Conservation (phyloP, 192 early-diverging fungal species). For the Chytriomyces sp. region DNA sequence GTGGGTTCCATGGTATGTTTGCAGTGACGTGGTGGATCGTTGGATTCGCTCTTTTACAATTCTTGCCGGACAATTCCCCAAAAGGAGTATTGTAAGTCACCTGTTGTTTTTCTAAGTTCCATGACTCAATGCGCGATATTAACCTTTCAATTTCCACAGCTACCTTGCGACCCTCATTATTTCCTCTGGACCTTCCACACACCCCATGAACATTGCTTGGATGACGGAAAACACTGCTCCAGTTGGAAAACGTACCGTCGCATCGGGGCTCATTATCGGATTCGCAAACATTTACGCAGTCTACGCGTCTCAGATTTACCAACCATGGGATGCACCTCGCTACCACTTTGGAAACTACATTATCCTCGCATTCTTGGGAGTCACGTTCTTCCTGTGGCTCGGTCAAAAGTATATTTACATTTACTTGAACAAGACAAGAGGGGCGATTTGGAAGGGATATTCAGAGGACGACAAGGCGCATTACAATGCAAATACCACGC, state of each 20-base stretch:
- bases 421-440: constrained; percentile 53
- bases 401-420: constrained; percentile 51
- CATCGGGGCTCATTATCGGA: constrained; percentile 31
- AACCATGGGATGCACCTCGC: constrained; percentile 50
- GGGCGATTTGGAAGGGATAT: constrained; percentile 54
- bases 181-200: constrained; percentile 24
- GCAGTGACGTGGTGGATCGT: constrained; percentile 29
- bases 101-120: not conserved
- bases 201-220: constrained; percentile 43
- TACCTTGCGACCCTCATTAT: constrained; percentile 25
- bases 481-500: constrained; percentile 58
- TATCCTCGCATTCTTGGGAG: constrained; percentile 46
- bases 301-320: constrained; percentile 40
- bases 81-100: constrained; percentile 12
- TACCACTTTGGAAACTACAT: constrained; percentile 60
- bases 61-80: constrained; percentile 24
- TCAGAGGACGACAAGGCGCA: constrained; percentile 55
- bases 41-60: constrained; percentile 34
- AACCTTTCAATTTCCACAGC: not conserved
- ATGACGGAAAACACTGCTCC: constrained; percentile 41
- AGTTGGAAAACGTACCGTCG: constrained; percentile 43
- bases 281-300: constrained; percentile 37
- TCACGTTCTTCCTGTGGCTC: constrained; percentile 45
- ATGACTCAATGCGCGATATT: no score
- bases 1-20: constrained; percentile 33